These are phyloP conservation scores for Metschnikowia orientalis DNA, from an alignment of 805 yeast genomes.

Conservation along the genomic window DNA sequence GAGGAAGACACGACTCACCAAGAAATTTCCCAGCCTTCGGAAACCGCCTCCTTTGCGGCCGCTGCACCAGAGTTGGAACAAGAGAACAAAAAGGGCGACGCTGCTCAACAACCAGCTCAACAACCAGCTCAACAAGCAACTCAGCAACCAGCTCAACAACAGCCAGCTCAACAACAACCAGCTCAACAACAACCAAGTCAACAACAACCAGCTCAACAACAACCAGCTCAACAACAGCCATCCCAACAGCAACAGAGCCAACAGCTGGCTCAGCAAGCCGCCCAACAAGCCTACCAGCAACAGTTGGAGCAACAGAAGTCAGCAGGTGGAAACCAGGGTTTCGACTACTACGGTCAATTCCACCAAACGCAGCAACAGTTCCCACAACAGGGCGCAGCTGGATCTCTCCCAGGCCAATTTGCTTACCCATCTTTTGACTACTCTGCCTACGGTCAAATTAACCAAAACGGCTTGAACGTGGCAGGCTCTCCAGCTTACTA, in stretches of 20 bases:
- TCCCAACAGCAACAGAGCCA: constrained; percentile 4
- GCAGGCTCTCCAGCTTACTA: constrained; percentile 15
- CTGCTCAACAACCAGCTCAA: constrained; percentile 13
- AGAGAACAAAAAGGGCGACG: constrained; percentile 3
- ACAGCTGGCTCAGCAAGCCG: constrained; percentile 9
- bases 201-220: constrained; percentile 8
- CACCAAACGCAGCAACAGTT: constrained; percentile 31
- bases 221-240: constrained; percentile 26
- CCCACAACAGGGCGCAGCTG: constrained; percentile 37
- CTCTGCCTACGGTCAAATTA: constrained; percentile 29
- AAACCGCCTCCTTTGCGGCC: too few species aligned
- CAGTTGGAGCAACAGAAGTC: constrained; percentile 15
- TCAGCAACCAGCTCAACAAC: constrained; percentile 16
- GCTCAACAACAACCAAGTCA: constrained; percentile 7
- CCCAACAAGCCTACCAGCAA: constrained; percentile 13
- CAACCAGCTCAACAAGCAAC: constrained; percentile 13
- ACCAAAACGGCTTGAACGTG: constrained; percentile 16
- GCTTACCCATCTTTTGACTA: constrained; percentile 45
- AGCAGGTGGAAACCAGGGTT: constrained; percentile 16
- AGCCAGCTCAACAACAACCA: constrained; percentile 25
- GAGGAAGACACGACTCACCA: too few species aligned
- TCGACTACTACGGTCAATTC: constrained; percentile 20
- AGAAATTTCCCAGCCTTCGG: too few species aligned
- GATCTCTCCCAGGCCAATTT: constrained; percentile 39
- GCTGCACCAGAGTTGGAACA: too few species aligned